These are phyloP conservation scores for Globisporangium irregulare DNA, from an alignment of 352 stramenopile genomes.

Conservation along the genomic window DNA sequence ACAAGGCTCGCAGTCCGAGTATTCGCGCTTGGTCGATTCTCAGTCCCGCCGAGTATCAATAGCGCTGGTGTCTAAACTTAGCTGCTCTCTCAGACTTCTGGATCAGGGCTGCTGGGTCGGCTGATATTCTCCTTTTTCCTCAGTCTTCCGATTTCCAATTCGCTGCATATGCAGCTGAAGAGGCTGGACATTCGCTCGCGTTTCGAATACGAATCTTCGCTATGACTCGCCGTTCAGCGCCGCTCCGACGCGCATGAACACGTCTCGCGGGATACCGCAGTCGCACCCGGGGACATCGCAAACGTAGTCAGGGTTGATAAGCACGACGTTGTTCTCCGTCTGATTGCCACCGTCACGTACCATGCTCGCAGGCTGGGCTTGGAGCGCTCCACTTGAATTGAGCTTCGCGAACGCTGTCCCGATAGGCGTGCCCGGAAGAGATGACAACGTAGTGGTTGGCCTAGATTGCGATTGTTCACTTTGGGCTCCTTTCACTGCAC, in stretches of 20 bases:
- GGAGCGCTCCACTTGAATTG: background rate
- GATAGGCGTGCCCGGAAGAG: background rate
- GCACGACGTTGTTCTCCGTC: background rate
- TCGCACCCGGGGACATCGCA: constrained; percentile 50
- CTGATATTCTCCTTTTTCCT: background rate
- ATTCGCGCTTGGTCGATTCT: background rate
- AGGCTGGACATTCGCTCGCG: background rate
- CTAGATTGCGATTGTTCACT: background rate
- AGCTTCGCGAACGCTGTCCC: background rate
- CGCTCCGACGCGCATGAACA: constrained; percentile 48
- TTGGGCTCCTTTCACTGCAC: background rate
- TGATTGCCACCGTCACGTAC: background rate
- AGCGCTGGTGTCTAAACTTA: background rate
- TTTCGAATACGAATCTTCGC: background rate
- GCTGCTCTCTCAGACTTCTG: background rate
- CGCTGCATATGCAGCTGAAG: no score
- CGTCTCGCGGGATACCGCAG: constrained; percentile 58
- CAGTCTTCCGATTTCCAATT: background rate
- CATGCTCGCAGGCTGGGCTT: no score
- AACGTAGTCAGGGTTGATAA: constrained; percentile 25
- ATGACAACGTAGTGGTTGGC: constrained; percentile 14
- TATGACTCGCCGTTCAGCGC: constrained; percentile 48
- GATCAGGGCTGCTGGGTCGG: background rate
- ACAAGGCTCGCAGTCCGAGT: background rate
- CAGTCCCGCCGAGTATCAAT: background rate